Evolutionary conservation across 2,329 filamentous ascomycete genomes (phyloP).

Genomic region (Aspergillus tubingensis): DNA sequence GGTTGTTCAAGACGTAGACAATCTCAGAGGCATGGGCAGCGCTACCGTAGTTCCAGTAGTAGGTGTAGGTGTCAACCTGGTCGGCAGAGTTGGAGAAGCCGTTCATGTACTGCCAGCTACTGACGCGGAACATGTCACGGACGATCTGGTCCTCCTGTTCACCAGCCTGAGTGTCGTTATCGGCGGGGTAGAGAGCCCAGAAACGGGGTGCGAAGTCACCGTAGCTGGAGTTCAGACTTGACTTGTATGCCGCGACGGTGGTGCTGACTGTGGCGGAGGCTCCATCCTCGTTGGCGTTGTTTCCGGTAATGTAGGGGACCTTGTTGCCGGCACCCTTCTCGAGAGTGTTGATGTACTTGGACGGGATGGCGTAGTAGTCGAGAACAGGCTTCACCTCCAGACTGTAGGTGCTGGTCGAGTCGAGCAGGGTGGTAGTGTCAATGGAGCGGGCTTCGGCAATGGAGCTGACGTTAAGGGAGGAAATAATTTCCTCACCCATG

Average conservation of each 20-base stretch:
- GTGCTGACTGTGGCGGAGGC: neutral
- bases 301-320: neutral
- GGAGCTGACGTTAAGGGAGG: neutral
- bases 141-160: neutral
- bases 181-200: neutral
- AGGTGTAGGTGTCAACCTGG: neutral
- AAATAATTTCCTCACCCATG: neutral
- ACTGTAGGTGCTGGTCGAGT: neutral
- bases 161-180: neutral
- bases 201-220: neutral
- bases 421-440: neutral
- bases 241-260: neutral
- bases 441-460: neutral
- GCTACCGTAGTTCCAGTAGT: neutral
- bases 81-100: neutral
- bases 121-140: neutral
- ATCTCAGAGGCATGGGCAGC: neutral
- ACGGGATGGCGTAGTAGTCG: neutral
- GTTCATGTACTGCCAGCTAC: neutral
- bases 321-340: neutral
- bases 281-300: neutral
- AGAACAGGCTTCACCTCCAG: neutral
- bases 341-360: neutral
- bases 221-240: neutral
- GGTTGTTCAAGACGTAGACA: neutral